Base-by-base conservation (phyloP, 768 basidiomycete species). In the Mycena olivaceomarginata region DNA sequence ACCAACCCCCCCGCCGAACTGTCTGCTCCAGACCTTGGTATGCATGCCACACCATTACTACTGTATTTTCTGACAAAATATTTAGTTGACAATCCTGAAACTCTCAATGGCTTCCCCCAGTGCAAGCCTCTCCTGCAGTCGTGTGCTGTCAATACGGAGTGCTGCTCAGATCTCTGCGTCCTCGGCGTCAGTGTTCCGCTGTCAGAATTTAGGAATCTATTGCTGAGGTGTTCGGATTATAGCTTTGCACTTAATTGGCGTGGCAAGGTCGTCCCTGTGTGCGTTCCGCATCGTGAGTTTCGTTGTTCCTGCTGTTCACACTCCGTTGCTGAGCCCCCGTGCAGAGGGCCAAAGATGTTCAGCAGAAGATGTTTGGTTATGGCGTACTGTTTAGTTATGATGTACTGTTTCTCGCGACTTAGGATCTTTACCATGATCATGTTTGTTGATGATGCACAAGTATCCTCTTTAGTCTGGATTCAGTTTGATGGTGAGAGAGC, bases 401-500 rank as follows among this genome's bases (percentile, higher is more conserved):
- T 66, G 46, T 66, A 25, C 43, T 66, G 64, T 66, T 66, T 66
- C 43, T 66, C 43, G 64, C 25, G 64, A 66, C 64, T 45, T 66
- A 25, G 25, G 64, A 43, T 45, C 63, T 64, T 64, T 41, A 64
- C 15, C 63, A 64, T 64, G 63, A 25, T 64, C 60, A 41, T 64
- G 64, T 66, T 66, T 66, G 43, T 66, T 45, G n/a, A 64, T 64
- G 63, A 64, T 64, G 46, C 64, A 25, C 64, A 66, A 66, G 45
- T 15, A 66, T 43, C 64, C 43, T 66, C 64, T 66, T 66, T 46
- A 43, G 43, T 66, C 64, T 66, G 43, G 64, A 66, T 46, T 66
- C n/a, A 66, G 64, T 66, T 64, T 66, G 64, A 66, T 43, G 43
- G 64, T 66, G 64, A 46, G n/a, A 66, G 64, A 66, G 64, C 64